These are phyloP conservation scores for Pichia sp. DNA, from an alignment of 1,139 yeast species.

Conservation along the genomic window DNA sequence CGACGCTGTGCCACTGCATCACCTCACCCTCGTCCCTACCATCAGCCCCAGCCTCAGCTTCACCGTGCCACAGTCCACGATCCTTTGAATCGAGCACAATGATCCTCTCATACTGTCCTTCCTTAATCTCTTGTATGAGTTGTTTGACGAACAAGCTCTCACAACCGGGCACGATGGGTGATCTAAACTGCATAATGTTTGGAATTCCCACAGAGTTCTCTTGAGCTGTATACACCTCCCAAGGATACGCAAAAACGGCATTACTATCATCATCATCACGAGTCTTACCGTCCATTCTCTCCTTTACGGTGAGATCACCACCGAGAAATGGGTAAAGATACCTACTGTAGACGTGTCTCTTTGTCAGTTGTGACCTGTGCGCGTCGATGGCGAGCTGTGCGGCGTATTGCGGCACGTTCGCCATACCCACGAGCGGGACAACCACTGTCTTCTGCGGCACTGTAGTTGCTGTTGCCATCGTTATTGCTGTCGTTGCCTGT, in stretches of 20 bases:
- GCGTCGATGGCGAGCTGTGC: no score
- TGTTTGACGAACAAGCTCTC: conserved; percentile 44
- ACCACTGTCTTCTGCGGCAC: conserved; percentile 31
- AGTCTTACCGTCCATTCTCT: no score
- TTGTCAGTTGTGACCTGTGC: no score
- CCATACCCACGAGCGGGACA: conserved; percentile 77
- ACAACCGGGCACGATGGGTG: conserved; percentile 73
- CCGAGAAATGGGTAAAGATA: no score
- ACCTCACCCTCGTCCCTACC: neutral
- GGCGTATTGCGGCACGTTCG: conserved; percentile 87
- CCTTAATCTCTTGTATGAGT: conserved; percentile 46
- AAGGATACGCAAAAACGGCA: no score
- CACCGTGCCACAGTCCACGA: conserved; percentile 35
- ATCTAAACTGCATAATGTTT: conserved; percentile 64
- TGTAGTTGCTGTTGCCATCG: neutral
- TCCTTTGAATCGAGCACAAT: conserved; percentile 68
- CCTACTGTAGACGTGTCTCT: no score
- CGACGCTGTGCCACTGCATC: no score
- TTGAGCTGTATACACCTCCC: no score
- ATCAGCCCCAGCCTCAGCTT: neutral
- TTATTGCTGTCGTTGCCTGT: neutral
- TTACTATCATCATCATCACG: no score
- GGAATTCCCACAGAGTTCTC: no score
- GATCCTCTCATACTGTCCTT: conserved; percentile 37
- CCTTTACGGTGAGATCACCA: no score